phyloP scores from a whole-genome alignment of 371 early-diverging fungal species.

The Lichtheimia ornata region DNA sequence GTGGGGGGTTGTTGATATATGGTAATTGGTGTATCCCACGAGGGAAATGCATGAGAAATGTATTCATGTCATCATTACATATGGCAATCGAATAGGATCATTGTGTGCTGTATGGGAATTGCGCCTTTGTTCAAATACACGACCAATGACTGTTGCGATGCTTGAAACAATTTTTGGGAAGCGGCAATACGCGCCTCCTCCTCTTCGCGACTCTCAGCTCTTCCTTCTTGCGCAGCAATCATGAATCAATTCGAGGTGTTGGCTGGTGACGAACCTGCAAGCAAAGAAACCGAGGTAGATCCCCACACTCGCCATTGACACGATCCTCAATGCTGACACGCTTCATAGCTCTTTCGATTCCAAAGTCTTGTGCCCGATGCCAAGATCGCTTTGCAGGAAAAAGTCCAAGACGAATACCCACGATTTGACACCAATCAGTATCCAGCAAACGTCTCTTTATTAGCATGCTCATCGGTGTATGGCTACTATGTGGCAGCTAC shows the following conservation, averaged over 20 bases:
- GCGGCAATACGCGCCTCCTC: too few relatives aligned
- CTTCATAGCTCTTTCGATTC: slow-evolving; percentile 36
- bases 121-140: too few relatives aligned
- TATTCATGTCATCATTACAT: too few relatives aligned
- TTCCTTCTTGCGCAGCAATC: background rate
- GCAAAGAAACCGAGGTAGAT: slow-evolving; percentile 11
- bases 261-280: slow-evolving; percentile 4
- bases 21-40: too few relatives aligned
- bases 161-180: too few relatives aligned
- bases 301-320: background rate
- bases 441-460: slow-evolving; percentile 33
- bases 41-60: too few relatives aligned
- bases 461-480: slow-evolving; percentile 37
- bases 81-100: too few relatives aligned
- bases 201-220: background rate
- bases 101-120: too few relatives aligned
- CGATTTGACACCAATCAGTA: slow-evolving; percentile 26
- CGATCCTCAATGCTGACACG: background rate
- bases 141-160: too few relatives aligned
- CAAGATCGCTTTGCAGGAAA: slow-evolving; percentile 38
- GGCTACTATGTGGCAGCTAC: slow-evolving; percentile 45
- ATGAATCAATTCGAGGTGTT: slow-evolving; percentile 15
- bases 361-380: slow-evolving; percentile 41
- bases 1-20: too few relatives aligned
- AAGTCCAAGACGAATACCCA: slow-evolving; percentile 7